Base-by-base conservation (phyloP, 352 stramenopile species). In the Globisporangium okanoganense region DNA sequence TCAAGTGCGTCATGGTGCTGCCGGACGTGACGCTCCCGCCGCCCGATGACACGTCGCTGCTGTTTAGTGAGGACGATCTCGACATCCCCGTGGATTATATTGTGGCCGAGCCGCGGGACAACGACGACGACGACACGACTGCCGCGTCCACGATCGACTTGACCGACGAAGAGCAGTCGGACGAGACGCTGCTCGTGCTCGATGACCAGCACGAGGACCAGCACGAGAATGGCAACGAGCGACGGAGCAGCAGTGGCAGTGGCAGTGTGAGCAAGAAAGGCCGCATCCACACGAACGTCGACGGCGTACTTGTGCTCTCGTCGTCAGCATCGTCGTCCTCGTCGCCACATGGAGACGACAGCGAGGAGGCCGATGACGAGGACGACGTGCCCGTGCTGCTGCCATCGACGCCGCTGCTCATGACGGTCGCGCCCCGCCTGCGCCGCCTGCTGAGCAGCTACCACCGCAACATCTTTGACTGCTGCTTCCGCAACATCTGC, bases 401-500 rank as follows among this genome's bases (percentile, higher is more conserved):
- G 43, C 35, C n/a, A n/a, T n/a, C 52, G 31, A 24, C 29, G 7
- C 49, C 56, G 12, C 25, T 59, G 45, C 47, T 56, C 40, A 45
- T 44, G 51, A 50, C 24, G 1, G 55, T 59, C 2, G 38, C 65
- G 16, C 61, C 66, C 20, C 59, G 66, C 9, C 50, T 65, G 18
- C 63, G 59, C 16, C 67, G 69, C 43, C 29, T 73, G 16, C 60
- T 64, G 31, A 88, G 68, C 58, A 74, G 60, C 60, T 72, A 73
- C 38, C 71, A 73, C 12, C 74, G 71, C 41, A 89, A 88, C 57
- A 82, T 92, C 27, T 92, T 92, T 52, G 83, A 92, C 70, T 92
- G 83, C 59, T 92, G 83, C 62, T 92, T 92, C 64, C 78, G 83
- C 41, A 90, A 90, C 54, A 84, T 96, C 44, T 91, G 85, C 62